phyloP scores from a whole-genome alignment of 495 filamentous ascomycete genomes.

The Daldinia decipiens region DNA sequence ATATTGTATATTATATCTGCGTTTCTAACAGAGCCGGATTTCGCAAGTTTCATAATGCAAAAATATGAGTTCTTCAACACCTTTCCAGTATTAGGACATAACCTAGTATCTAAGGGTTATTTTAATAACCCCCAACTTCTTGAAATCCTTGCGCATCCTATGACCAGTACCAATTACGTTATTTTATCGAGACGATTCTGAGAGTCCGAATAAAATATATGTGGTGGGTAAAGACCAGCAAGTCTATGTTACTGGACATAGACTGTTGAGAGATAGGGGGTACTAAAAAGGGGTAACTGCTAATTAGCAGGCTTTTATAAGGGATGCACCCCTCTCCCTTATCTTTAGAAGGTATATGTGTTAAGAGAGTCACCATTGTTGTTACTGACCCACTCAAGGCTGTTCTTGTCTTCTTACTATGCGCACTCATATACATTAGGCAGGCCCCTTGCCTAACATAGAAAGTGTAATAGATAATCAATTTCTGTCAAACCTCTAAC shows the following conservation, averaged over 20 bases:
- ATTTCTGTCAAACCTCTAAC: not conserved
- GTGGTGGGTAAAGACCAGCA: not conserved
- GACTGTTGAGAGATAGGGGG: not conserved
- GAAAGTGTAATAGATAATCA: not conserved
- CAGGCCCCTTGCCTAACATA: not conserved
- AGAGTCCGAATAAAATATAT: not conserved
- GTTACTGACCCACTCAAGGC: not conserved
- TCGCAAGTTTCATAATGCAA: too few relatives aligned
- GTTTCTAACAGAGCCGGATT: not conserved
- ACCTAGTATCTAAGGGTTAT: too few relatives aligned
- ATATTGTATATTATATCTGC: not conserved
- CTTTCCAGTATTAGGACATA: too few relatives aligned
- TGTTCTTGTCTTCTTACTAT: not conserved
- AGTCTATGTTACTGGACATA: not conserved
- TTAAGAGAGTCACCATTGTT: not conserved
- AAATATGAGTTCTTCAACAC: too few relatives aligned
- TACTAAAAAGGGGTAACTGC: not conserved
- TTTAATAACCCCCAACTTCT: too few relatives aligned
- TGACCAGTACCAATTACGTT: not conserved
- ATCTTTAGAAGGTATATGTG: not conserved
- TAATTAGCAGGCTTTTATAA: not conserved
- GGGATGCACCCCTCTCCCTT: too few relatives aligned
- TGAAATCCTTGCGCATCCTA: too few relatives aligned
- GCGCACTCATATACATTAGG: not conserved
- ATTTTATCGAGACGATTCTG: not conserved